Evolutionary conservation across 306 rosid species (phyloP), one percentile per base, ranked within the genome.

Genomic region (Gynostemma pentaphyllum): DNA sequence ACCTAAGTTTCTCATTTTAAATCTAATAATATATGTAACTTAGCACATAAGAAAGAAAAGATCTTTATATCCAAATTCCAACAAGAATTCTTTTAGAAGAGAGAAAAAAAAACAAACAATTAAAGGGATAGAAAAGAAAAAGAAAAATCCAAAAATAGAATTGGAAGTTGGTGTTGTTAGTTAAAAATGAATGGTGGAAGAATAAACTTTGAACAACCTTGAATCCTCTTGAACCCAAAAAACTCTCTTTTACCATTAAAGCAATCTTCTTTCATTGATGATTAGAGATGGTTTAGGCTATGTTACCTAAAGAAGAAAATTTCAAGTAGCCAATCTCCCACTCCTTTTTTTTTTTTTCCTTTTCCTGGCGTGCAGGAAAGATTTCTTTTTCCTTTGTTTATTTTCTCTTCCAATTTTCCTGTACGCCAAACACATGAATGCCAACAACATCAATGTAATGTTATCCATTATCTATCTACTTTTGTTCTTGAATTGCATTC

Each of bases 371-470:
- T 76, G 75, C 84, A 70, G 84, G 84, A 48, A 62, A 69, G 49
- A 68, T 48, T 62, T 12, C 16, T 26, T 10, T 27, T 55, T 9
- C 4, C 45, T 27, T 51, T 40, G 72, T 72, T 75, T 78, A 73
- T 47, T 54, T 36, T 42, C 26, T 1, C 27, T 27, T 9, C 53
- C 67, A 41, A 71, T 72, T 80, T 80, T 80, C 81, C 84, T 80
- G 84, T 80, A 80, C 84, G 84, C 79, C 84, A 42, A 69, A 40
- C 62, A 48, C 66, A 80, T 80, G 84, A 45, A 39, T 45, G 42
- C 19, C 72, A 57, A 66, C 72, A 57, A 66, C 50, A 63, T 72
- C 46, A 37, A 42, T 26, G 66, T 48, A 1, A 28, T 66, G 36
- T 56, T 67, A 8, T 69, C 72, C 29, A 36, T 75, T 15, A 45